phyloP scores from a whole-genome alignment of 768 basidiomycete species.

The Hypholoma sublateritium region DNA sequence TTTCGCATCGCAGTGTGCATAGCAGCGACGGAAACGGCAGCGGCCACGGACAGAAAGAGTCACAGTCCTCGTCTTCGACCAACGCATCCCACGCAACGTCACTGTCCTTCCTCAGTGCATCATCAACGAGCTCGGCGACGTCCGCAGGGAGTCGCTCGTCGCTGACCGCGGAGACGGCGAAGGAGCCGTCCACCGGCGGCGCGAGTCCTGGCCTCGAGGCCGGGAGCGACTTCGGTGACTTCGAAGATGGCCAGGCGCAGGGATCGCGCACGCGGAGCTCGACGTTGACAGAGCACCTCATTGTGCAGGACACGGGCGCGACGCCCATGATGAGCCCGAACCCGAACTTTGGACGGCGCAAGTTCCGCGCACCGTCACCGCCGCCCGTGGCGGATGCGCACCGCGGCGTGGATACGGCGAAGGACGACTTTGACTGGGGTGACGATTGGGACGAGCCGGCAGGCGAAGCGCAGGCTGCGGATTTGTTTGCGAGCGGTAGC shows the following conservation, averaged over 20 bases:
- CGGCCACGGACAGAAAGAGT: slow-evolving; percentile 21
- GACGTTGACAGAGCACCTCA: slow-evolving; percentile 21
- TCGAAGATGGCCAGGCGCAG: slow-evolving; percentile 7
- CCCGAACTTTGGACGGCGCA: slow-evolving; percentile 38
- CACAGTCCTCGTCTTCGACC: slow-evolving; percentile 19
- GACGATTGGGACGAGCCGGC: slow-evolving; percentile 18
- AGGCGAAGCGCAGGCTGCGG: slow-evolving; percentile 11
- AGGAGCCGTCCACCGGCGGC: not conserved
- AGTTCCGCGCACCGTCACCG: not conserved
- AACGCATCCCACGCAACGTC: slow-evolving; percentile 6
- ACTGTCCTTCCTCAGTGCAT: slow-evolving; percentile 12
- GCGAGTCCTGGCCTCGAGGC: not conserved
- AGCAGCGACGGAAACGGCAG: slow-evolving; percentile 5
- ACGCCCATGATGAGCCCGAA: slow-evolving; percentile 51
- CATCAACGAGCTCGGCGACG: slow-evolving; percentile 10
- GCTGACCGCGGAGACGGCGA: slow-evolving; percentile 4
- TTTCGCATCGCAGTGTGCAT: not conserved
- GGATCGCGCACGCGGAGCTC: not conserved
- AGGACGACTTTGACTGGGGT: slow-evolving; percentile 20
- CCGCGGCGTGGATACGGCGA: not conserved
- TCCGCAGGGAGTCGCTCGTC: slow-evolving; percentile 6
- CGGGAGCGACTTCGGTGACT: slow-evolving; percentile 19
- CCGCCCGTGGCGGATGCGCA: not conserved
- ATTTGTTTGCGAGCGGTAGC: not conserved
- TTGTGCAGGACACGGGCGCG: slow-evolving; percentile 49